These are phyloP conservation scores for Theileria parva DNA, from an alignment of 169 alveolate species.

Conservation along the genomic window DNA sequence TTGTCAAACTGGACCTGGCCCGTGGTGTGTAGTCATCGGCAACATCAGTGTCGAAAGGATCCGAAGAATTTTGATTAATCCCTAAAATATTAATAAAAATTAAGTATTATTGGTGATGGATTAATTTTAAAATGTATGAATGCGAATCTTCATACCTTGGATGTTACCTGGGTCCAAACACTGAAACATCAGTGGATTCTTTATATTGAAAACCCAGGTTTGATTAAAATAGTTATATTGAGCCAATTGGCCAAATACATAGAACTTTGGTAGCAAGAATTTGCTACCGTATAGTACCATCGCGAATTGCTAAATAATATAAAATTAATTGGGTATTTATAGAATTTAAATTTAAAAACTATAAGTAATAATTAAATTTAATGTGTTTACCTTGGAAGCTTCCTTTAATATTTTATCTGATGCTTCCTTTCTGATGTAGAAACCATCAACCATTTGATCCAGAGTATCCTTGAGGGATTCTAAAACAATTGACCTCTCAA, in stretches of 20 bases:
- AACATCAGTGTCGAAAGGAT: background rate
- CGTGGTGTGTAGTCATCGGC: constrained; percentile 6
- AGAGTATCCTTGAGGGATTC: constrained; percentile 56
- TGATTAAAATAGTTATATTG: constrained; percentile 26
- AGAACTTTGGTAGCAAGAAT: constrained; percentile 6
- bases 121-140: background rate
- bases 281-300: background rate
- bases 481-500: constrained; percentile 23
- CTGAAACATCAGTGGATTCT: constrained; percentile 27
- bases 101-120: background rate
- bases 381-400: constrained; percentile 39
- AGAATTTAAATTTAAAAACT: background rate
- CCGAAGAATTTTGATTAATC: background rate
- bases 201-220: constrained; percentile 32
- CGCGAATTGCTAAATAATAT: constrained; percentile 33
- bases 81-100: no score
- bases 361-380: background rate
- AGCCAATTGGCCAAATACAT: constrained; percentile 38
- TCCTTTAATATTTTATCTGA: constrained; percentile 40
- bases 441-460: constrained; percentile 62
- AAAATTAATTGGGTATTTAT: constrained; percentile 3
- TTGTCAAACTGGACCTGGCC: constrained; percentile 3
- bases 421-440: constrained; percentile 48
- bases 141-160: constrained; percentile 19
- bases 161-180: background rate